Conservation (phyloP, 129 eudicot genomes). For the Lactuca saligna region DNA sequence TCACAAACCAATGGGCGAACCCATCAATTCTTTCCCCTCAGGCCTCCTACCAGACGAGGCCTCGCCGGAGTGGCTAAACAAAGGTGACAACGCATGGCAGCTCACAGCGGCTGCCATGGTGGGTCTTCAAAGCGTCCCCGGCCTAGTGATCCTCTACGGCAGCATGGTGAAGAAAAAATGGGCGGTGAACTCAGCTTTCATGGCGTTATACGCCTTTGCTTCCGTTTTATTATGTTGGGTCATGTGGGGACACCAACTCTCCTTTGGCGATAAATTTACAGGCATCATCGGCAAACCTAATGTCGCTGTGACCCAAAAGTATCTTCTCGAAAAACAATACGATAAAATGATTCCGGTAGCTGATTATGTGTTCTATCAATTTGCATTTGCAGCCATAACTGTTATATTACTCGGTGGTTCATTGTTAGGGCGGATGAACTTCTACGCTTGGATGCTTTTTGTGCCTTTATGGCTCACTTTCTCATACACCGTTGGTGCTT, state of each 20-base stretch:
- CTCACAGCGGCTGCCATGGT: conserved; percentile 72
- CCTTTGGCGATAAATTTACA: conserved; percentile 41
- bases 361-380: conserved; percentile 70
- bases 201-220: conserved; percentile 83
- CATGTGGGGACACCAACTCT: conserved; percentile 62
- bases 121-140: conserved; percentile 78
- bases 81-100: conserved; percentile 68
- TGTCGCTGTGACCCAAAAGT: conserved; percentile 23
- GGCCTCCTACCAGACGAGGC: conserved; percentile 41
- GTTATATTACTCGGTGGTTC: conserved; percentile 69
- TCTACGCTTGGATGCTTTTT: conserved; percentile 75
- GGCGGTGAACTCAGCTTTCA: conserved; percentile 84
- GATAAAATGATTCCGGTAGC: conserved; percentile 39
- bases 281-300: conserved; percentile 44
- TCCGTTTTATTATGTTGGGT: conserved; percentile 76
- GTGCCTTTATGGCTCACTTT: conserved; percentile 73
- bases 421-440: conserved; percentile 72
- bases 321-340: conserved; percentile 23
- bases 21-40: conserved; percentile 30
- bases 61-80: conserved; percentile 65
- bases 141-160: conserved; percentile 79
- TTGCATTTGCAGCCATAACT: conserved; percentile 71
- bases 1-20: conserved; percentile 16
- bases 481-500: conserved; percentile 71
- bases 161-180: conserved; percentile 90